phyloP scores from a whole-genome alignment of 73 alveolate species.

The Paramecium sonneborni region DNA sequence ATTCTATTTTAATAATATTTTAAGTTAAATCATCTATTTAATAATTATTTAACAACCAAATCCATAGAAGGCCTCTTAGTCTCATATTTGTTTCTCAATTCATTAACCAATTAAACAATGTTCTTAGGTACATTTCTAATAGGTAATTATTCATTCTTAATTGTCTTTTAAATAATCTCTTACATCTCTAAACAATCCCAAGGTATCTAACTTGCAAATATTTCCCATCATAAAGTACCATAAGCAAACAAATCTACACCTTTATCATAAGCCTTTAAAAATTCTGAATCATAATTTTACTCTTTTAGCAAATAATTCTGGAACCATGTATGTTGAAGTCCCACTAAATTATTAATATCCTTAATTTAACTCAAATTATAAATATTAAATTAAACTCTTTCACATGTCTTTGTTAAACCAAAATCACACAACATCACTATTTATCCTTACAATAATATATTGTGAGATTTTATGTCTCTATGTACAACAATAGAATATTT shows the following conservation, averaged over 20 bases:
- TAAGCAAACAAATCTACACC: slow-evolving; percentile 98
- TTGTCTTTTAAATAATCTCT: slow-evolving; percentile 90
- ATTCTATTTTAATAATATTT: not conserved
- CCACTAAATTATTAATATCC: slow-evolving; percentile 98
- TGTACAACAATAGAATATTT: slow-evolving; percentile 92
- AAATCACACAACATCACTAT: slow-evolving; percentile 95
- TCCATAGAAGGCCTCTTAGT: slow-evolving; percentile 26
- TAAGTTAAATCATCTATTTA: not conserved
- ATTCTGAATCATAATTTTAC: not conserved
- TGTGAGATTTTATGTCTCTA: slow-evolving; percentile 96
- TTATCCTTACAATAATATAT: slow-evolving; percentile 86
- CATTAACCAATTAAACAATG: not conserved
- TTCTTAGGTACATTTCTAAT: slow-evolving; percentile 4
- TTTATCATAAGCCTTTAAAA: slow-evolving; percentile 85
- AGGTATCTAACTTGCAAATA: slow-evolving; percentile 94
- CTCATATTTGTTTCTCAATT: slow-evolving; percentile 25
- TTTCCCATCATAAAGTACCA: slow-evolving; percentile 98
- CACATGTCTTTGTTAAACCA: slow-evolving; percentile 92
- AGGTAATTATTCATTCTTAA: slow-evolving; percentile 72
- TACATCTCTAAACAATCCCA: slow-evolving; percentile 93
- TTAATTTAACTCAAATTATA: slow-evolving; percentile 86
- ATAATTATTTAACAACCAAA: slow-evolving; percentile 11
- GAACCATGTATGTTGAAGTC: slow-evolving; percentile 99
- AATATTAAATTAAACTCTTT: not conserved
- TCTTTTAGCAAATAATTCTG: slow-evolving; percentile 93